Percentiles rank a stretch among this genome's conserved stretches.
phyloP scores from a whole-genome alignment of 2,329 filamentous ascomycete species.

The Drechslerella stenobrocha region DNA sequence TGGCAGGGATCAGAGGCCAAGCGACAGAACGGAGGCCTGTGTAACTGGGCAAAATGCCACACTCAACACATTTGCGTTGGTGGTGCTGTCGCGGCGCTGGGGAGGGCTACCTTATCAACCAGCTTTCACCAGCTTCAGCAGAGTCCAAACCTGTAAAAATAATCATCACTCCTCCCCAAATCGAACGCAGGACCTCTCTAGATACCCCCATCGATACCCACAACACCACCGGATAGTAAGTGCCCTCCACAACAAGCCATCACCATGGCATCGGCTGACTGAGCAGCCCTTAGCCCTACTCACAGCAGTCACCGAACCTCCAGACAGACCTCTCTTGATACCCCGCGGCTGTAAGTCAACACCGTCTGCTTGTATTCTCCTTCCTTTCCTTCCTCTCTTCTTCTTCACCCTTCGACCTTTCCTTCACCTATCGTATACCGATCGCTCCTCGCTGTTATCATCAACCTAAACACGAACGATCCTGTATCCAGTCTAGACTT shows the following conservation, averaged over 20 bases:
- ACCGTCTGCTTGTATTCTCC: background rate
- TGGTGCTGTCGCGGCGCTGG: background rate
- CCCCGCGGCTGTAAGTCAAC: background rate
- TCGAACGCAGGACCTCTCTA: background rate
- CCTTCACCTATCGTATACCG: background rate
- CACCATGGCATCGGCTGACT: no score
- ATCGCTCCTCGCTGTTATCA: background rate
- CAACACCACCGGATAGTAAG: no score
- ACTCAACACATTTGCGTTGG: background rate
- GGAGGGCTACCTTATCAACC: background rate
- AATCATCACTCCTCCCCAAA: background rate
- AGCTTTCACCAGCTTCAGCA: background rate
- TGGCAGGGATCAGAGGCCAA: background rate
- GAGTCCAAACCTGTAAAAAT: background rate
- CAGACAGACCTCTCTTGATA: no score
- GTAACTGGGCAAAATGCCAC: background rate
- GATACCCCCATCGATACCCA: background rate
- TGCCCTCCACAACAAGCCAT: no score
- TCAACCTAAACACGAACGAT: background rate
- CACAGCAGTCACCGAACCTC: no score
- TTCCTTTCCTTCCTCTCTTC: constrained; percentile 1
- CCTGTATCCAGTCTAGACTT: no score
- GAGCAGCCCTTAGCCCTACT: no score
- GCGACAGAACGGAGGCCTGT: no score
- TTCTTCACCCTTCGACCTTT: background rate